phyloP scores from a whole-genome alignment of 2,329 filamentous ascomycete genomes.

The Fusarium sp. region DNA sequence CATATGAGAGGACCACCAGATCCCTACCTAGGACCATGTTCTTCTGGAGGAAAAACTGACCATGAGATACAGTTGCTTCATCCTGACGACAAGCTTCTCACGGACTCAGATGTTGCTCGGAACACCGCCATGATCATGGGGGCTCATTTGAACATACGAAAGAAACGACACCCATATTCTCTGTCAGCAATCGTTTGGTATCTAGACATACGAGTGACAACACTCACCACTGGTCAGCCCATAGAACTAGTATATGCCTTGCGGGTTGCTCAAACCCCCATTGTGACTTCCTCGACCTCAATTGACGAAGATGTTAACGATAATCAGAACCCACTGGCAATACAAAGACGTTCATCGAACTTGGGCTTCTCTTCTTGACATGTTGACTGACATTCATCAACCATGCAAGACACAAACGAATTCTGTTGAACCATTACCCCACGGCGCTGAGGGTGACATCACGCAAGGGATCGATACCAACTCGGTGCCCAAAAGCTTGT shows the following conservation, averaged over 20 bases:
- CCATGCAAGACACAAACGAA: neutral
- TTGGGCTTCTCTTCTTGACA: neutral
- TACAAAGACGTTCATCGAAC: neutral
- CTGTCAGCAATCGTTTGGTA: no score
- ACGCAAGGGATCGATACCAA: no score
- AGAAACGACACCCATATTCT: no score
- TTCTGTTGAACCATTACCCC: neutral
- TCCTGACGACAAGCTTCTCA: neutral
- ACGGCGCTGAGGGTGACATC: neutral
- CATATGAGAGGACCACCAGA: neutral
- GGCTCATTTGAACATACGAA: neutral
- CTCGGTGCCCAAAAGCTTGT: no score
- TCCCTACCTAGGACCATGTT: no score
- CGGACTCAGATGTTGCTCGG: neutral
- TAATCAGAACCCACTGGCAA: accelerated
- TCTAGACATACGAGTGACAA: no score
- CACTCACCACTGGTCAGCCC: neutral
- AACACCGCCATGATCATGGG: accelerated
- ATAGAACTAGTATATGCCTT: no score
- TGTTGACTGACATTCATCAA: neutral
- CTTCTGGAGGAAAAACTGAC: no score
- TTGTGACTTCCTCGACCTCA: accelerated
- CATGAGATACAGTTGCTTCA: neutral
- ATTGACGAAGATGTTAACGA: no score
- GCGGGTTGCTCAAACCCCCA: accelerated